Evolutionary conservation across 768 basidiomycete species (phyloP), one percentile per base, ranked within the genome.

Genomic region (Termitomyces sp.): DNA sequence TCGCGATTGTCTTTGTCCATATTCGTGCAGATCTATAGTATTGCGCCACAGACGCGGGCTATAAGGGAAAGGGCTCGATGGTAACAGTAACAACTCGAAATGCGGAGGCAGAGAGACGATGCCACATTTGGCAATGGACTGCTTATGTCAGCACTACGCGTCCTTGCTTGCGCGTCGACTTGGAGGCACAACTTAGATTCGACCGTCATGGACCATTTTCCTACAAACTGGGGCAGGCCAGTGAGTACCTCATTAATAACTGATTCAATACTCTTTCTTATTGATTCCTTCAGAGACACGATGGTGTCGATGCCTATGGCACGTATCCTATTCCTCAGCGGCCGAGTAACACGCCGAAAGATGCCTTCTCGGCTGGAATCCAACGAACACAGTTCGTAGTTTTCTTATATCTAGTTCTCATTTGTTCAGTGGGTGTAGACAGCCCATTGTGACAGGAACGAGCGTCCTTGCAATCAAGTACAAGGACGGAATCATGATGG

Each of bases 401-500:
- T 19, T 10, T 17, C 1, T 16, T 2, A 17, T 42, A 11, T 52
- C 14, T 11, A n/a, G 6, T 25, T 12, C 29, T n/a, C 12, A n/a
- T n/a, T 45, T 40, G 16, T 32, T 56, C 27, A 55, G 53, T 17
- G 12, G 42, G 14, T 42, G 25, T 43, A 94, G 92, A 66, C 90
- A 95, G 65, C 97, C 97, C 10, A 87, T 98, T 59, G 93, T 98
- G 9, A 98, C 96, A 0, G 97, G 96, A 57, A 95, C 96, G n/a
- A 92, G 89, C 56, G 94, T 99, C 5, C 81, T 99, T 34, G 97
- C 90, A 2, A 79, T 99, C 73, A 91, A 92, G 73, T 98, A 82
- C 81, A 94, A 95, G 72, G 94, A 92, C 65, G 97, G 97, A 9
- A 84, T 99, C 62, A 96, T 99, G 92, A 86, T 99, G 80, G 95